These are phyloP conservation scores for Pleurotus cornucopiae DNA, from an alignment of 768 basidiomycete species.

Conservation along the genomic window DNA sequence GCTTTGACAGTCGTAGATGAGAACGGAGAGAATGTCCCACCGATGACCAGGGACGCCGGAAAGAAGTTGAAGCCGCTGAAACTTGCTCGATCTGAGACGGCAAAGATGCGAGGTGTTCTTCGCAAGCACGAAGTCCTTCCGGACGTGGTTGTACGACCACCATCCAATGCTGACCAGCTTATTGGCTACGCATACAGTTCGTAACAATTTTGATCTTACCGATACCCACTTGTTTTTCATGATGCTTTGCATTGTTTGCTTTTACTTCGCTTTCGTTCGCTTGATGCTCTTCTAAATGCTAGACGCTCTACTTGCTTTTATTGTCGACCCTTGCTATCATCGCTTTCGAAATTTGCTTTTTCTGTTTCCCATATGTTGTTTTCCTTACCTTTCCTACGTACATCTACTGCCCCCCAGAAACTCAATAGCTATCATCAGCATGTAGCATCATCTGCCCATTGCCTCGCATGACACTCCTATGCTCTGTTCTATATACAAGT, in stretches of 20 bases:
- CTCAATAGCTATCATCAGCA: slow-evolving; percentile 2
- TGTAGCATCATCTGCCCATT: slow-evolving; percentile 7
- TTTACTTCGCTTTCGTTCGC: slow-evolving; percentile 12
- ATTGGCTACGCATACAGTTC: slow-evolving; percentile 38
- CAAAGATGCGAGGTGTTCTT: slow-evolving; percentile 54
- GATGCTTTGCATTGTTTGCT: slow-evolving; percentile 9
- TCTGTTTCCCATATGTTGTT: background rate
- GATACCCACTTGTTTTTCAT: slow-evolving; percentile 10
- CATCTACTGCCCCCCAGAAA: slow-evolving; percentile 1
- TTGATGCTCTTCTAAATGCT: slow-evolving; percentile 10
- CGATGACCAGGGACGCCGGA: slow-evolving; percentile 27
- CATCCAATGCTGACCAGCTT: slow-evolving; percentile 42
- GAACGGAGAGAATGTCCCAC: slow-evolving; percentile 31
- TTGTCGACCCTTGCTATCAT: background rate
- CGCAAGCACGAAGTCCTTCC: slow-evolving; percentile 55
- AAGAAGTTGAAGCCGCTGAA: slow-evolving; percentile 56
- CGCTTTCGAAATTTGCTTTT: slow-evolving; percentile 11
- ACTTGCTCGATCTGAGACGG: slow-evolving; percentile 60
- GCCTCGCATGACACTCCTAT: slow-evolving; percentile 13
- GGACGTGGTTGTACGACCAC: slow-evolving; percentile 57
- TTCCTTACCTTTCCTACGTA: slow-evolving; percentile 4
- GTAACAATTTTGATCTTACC: slow-evolving; percentile 9
- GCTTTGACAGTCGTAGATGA: slow-evolving; percentile 27
- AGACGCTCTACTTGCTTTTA: slow-evolving; percentile 1
- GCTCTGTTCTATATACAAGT: slow-evolving; percentile 13